These are phyloP conservation scores for Fusarium incarnatum DNA, from an alignment of 2,329 filamentous ascomycete genomes.

Conservation along the genomic window DNA sequence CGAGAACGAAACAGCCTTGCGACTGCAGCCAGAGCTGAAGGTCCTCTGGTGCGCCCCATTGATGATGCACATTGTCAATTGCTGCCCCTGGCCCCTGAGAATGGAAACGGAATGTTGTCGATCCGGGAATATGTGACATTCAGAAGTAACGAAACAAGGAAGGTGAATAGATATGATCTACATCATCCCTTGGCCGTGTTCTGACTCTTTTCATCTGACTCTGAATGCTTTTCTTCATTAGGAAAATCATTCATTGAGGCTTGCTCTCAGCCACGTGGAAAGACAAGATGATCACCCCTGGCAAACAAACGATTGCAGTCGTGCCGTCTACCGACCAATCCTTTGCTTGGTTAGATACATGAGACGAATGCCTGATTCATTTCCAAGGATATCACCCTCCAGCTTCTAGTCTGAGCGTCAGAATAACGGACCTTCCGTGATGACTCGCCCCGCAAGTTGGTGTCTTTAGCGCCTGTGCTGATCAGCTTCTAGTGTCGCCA, in stretches of 20 bases:
- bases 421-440: background rate
- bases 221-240: background rate
- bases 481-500: slow-evolving; percentile 4
- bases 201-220: background rate
- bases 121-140: background rate
- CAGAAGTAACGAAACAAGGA: background rate
- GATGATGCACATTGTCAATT: background rate
- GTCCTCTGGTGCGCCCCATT: background rate
- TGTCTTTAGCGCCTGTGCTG: background rate
- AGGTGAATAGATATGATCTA: background rate
- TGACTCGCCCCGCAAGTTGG: background rate
- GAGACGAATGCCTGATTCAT: background rate
- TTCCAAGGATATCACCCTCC: background rate
- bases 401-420: background rate
- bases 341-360: background rate
- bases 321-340: background rate
- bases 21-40: background rate
- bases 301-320: background rate
- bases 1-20: background rate
- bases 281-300: background rate
- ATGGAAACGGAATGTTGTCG: background rate
- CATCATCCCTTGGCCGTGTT: background rate
- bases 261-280: background rate
- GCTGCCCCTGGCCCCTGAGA: background rate
- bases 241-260: background rate